A percentile compares a stretch with the other conserved stretches of the same genome.
These are phyloP conservation scores for Triticum urartu DNA, from an alignment of 176 grass and related monocot genomes.

Conservation along the genomic window DNA sequence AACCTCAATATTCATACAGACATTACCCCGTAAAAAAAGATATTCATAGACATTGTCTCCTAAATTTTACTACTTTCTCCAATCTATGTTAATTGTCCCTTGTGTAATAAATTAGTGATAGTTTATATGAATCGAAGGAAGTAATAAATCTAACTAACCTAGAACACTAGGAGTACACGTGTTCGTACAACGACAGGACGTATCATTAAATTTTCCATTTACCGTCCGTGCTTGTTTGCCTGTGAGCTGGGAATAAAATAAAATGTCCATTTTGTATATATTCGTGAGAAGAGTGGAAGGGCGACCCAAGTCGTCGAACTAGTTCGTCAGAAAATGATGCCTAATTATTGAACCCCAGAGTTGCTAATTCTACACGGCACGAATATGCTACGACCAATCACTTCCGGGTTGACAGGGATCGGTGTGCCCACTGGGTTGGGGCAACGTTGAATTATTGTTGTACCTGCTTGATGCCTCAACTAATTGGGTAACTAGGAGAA, in stretches of 20 bases:
- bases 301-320: background rate
- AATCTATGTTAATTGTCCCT: too few species aligned
- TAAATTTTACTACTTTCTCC: too few species aligned
- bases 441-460: background rate
- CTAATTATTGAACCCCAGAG: background rate
- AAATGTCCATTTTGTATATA: too few species aligned
- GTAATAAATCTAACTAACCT: too few species aligned
- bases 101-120: too few species aligned
- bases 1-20: too few species aligned
- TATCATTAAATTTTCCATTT: too few species aligned
- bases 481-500: background rate
- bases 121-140: too few species aligned
- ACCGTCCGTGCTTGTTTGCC: background rate
- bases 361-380: constrained; percentile 26
- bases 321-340: background rate
- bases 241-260: background rate
- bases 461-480: background rate
- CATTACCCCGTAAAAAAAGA: too few species aligned
- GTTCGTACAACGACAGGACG: too few species aligned
- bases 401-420: background rate
- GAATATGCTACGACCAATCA: background rate
- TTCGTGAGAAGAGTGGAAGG: background rate
- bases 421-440: background rate
- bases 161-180: too few species aligned
- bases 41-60: too few species aligned